Evolutionary conservation across 176 grass and related monocot genomes (phyloP).

Genomic region (Guadua angustifolia): DNA sequence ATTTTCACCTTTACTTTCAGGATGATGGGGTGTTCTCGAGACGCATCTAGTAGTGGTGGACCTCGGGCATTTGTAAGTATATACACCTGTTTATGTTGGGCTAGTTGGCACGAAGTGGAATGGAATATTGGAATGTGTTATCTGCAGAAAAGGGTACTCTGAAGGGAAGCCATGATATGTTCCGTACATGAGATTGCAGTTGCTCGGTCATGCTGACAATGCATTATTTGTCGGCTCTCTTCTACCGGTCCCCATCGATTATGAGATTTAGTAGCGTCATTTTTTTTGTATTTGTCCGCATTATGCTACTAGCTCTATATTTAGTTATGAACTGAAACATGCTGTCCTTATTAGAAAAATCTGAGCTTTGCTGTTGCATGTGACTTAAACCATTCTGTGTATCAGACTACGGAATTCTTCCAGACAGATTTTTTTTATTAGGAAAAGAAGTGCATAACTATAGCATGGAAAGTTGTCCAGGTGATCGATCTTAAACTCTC

Average conservation of each 20-base stretch:
- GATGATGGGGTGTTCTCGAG: slow-evolving; percentile 9
- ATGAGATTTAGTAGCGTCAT: not conserved
- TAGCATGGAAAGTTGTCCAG: not conserved
- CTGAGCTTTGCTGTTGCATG: not conserved
- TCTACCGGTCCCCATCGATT: not conserved
- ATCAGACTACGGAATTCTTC: slow-evolving; percentile 9
- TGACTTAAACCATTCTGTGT: slow-evolving; percentile 21
- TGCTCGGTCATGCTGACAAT: not conserved
- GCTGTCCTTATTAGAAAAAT: slow-evolving; percentile 4
- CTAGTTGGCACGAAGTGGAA: slow-evolving; percentile 7
- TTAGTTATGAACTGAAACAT: slow-evolving; percentile 17
- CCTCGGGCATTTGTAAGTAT: slow-evolving; percentile 32
- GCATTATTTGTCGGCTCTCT: not conserved
- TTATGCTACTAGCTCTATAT: slow-evolving; percentile 29
- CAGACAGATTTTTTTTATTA: not conserved
- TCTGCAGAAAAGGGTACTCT: slow-evolving; percentile 17
- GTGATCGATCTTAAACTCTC: not conserved
- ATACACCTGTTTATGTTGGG: slow-evolving; percentile 18
- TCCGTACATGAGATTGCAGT: not conserved
- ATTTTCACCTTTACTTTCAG: slow-evolving; percentile 32
- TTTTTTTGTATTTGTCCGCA: slow-evolving; percentile 7
- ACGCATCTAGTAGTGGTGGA: slow-evolving; percentile 3
- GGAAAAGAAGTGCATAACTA: slow-evolving; percentile 2
- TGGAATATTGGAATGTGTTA: slow-evolving; percentile 14
- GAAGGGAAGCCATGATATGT: slow-evolving; percentile 21